Conservation (phyloP, 2,329 filamentous ascomycete genomes). For the Alternaria ethzedia region DNA sequence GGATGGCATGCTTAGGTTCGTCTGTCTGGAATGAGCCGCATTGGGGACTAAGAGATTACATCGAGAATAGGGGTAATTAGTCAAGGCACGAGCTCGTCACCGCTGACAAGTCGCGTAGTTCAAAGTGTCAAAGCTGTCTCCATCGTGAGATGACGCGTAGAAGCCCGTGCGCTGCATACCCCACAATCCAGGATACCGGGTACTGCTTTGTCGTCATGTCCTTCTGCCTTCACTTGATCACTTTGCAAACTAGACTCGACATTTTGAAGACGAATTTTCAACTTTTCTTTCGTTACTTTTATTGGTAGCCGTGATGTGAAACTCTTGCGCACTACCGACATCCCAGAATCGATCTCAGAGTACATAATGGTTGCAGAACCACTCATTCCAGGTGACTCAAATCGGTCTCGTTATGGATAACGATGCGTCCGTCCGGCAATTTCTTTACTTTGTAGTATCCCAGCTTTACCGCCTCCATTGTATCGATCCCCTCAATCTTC, state of each 20-base stretch:
- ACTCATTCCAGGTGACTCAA: background rate
- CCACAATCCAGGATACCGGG: conserved; percentile 6
- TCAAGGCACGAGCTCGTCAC: conserved; percentile 4
- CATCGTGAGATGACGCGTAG: conserved; percentile 13
- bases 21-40: background rate
- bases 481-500: background rate
- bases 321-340: background rate
- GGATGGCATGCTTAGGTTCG: conserved; percentile 19
- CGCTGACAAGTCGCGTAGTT: background rate
- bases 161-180: conserved; percentile 19
- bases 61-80: background rate
- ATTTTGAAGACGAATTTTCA: background rate
- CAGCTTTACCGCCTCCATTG: background rate
- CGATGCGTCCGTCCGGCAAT: background rate
- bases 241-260: background rate
- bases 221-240: background rate
- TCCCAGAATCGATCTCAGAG: background rate
- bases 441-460: background rate
- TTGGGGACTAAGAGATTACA: background rate
- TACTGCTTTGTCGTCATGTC: background rate
- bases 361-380: background rate
- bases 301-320: background rate
- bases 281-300: background rate
- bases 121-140: background rate
- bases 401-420: background rate